phyloP scores from a whole-genome alignment of 805 yeast genomes.

The Starmerella sirachaensis region DNA sequence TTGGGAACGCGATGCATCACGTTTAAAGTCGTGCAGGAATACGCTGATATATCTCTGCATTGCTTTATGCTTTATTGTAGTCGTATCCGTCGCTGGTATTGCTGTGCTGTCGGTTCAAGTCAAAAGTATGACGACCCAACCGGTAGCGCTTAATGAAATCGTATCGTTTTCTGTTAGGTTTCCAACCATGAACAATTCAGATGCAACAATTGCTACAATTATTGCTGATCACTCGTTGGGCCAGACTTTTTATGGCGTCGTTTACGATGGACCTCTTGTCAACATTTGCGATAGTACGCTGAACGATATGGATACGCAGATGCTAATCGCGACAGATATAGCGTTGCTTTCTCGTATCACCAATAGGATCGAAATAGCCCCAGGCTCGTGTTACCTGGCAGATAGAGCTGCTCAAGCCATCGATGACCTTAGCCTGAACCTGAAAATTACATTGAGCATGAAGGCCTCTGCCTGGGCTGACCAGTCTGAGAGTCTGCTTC shows the following conservation, averaged over 20 bases:
- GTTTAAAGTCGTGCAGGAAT: too few relatives aligned
- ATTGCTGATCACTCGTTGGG: constrained; percentile 13
- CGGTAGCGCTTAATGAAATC: too few relatives aligned
- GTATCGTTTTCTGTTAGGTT: not conserved
- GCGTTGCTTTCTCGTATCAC: constrained; percentile 49
- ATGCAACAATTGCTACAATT: constrained; percentile 5
- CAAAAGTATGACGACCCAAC: too few relatives aligned
- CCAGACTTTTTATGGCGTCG: constrained; percentile 13
- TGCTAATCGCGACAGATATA: constrained; percentile 45
- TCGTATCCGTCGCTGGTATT: too few relatives aligned
- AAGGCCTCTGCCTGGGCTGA: constrained; percentile 38
- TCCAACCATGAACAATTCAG: constrained; percentile 2
- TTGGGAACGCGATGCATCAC: too few relatives aligned
- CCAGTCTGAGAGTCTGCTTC: constrained; percentile 1
- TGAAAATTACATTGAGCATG: constrained; percentile 50
- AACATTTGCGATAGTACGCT: not conserved
- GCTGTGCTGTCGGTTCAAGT: too few relatives aligned
- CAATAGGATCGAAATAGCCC: constrained; percentile 43
- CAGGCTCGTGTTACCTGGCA: constrained; percentile 51
- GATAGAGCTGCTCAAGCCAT: constrained; percentile 44
- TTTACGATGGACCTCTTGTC: constrained; percentile 7
- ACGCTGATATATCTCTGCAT: too few relatives aligned
- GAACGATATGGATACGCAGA: constrained; percentile 15
- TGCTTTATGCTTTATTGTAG: too few relatives aligned
- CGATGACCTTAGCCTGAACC: constrained; percentile 36